Evolutionary conservation across 73 alveolate species (phyloP), one percentile per base, ranked within the genome.

Genomic region (Tetrahymena malaccensis): DNA sequence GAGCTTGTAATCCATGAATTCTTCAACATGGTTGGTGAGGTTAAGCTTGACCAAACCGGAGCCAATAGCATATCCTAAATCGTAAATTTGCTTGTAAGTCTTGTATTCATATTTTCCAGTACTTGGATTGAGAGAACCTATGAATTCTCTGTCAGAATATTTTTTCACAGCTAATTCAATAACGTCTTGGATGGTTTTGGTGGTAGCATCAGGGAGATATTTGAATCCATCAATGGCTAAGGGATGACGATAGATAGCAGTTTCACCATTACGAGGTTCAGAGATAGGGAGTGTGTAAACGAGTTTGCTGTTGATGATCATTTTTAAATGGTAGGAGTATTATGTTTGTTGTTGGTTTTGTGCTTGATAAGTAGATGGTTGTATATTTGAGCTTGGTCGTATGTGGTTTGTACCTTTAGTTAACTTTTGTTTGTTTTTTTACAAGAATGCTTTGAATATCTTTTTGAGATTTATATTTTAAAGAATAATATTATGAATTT

Each of bases 1-100:
- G 31, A 95, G 58, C 85, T 95, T 85, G 38, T 19, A 95, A 70
- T 95, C 85, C 94, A 85, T 50, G 94, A 43, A 95, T 89, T 95
- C 97, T 34, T 43, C 89, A 15, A 93, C 95, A 21, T 95, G 94
- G 13, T 85, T 85, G 44, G 85, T 93, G 34, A 95, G 94, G 21
- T 38, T 43, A 17, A 93, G 83, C 16, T 37, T 35, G 22, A 38
- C 89, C 17, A 93, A 43, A 35, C 95, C 95, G 13, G 50, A 43
- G 34, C 95, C 95, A 43, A 93, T 57, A 16, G 95, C 25, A 19
- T 57, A 43, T 21, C 95, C 83, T n/a, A 34, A 38, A 34, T 85
- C 58, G n/a, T 38, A 85, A 34, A 85, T 70, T 70, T 70, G 37
- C 37, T 70, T 70, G 37, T 70, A 70, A 70, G 89, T n/a, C 89